Evolutionary conservation across 2,329 filamentous ascomycete genomes (phyloP), one percentile per base, ranked within the genome.

Genomic region (Ilyonectria destructans): DNA sequence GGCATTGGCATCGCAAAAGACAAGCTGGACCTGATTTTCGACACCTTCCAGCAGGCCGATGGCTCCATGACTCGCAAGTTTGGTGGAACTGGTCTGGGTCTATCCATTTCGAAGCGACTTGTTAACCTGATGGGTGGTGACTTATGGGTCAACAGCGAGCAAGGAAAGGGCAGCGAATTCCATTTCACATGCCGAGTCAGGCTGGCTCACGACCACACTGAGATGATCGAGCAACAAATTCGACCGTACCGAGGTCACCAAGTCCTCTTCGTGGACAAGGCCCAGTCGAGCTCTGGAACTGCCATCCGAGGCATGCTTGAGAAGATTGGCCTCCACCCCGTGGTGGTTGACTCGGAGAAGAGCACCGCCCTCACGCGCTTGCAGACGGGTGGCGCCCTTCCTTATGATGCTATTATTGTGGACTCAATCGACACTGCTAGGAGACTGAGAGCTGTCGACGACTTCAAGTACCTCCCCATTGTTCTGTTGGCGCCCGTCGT

Each of bases 41-140:
- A 98, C 83, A 98, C 96, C 1, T 98, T 98, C 90, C 96, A 98
- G 81, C 96, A 98, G 84, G 96, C 96, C 21, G 96, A 98, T 80
- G 96, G 96, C 43, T 98, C 95, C 37, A 98, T 97, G 81, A 98
- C 96, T 2, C 90, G 95, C 75, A 96, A 97, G 80, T 98, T 98
- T 80, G 96, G 96, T 76, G 96, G 96, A 75, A 98, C 96, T 7
- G 96, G 96, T 74, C 89, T 98, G 10, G 96, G 96, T 73, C 84
- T 98, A 29, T 98, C 96, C 17, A 98, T 98, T 77, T 98, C 96
- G 31, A 97, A 97, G 84, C 90, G 95, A 74, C 88, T 98, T 33
- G 96, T 98, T 62, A 97, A 95, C 74, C 88, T 98, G 67, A 98
- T 98, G 96, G 93, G 95, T 70, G 96, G 96, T 81, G 93, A 96